phyloP scores from a whole-genome alignment of 2,329 filamentous ascomycete genomes.

The Endoconidiophora polonica region DNA sequence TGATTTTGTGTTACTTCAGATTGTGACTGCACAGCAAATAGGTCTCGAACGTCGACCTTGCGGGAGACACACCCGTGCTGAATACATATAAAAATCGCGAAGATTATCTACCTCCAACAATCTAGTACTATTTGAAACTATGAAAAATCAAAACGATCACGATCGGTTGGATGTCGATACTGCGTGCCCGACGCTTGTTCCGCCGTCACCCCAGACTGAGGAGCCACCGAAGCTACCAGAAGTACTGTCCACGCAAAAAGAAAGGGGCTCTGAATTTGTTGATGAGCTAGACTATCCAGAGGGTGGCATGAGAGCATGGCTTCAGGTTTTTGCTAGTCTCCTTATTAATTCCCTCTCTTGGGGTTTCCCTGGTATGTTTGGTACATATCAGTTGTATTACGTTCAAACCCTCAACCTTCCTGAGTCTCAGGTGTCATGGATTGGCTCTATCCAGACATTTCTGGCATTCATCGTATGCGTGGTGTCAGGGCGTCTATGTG shows the following conservation, averaged over 20 bases:
- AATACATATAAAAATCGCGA: too few species aligned
- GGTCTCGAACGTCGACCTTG: too few species aligned
- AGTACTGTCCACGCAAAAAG: not conserved
- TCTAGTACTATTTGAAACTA: too few species aligned
- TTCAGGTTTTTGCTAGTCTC: conserved; percentile 30
- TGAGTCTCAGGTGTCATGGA: conserved; percentile 25
- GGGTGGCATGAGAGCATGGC: conserved; percentile 32
- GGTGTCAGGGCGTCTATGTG: conserved; percentile 31
- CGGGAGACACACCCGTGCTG: too few species aligned
- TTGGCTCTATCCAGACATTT: conserved; percentile 34
- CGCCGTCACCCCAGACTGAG: not conserved
- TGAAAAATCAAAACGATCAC: not conserved
- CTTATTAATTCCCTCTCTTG: conserved; percentile 33
- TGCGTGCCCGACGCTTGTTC: conserved; percentile 3
- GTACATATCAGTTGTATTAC: conserved; percentile 37
- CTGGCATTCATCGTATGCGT: conserved; percentile 31
- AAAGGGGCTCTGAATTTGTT: not conserved
- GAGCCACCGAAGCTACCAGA: conserved; percentile 2
- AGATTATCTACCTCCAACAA: too few species aligned
- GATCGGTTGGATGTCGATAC: conserved; percentile 5
- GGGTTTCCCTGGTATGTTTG: conserved; percentile 33
- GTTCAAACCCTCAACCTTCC: conserved; percentile 22
- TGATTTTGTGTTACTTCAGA: too few species aligned
- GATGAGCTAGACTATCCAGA: conserved; percentile 20
- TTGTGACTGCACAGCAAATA: too few species aligned